These are phyloP conservation scores for Phytophthora litchii DNA, from an alignment of 352 stramenopile genomes.

Conservation along the genomic window DNA sequence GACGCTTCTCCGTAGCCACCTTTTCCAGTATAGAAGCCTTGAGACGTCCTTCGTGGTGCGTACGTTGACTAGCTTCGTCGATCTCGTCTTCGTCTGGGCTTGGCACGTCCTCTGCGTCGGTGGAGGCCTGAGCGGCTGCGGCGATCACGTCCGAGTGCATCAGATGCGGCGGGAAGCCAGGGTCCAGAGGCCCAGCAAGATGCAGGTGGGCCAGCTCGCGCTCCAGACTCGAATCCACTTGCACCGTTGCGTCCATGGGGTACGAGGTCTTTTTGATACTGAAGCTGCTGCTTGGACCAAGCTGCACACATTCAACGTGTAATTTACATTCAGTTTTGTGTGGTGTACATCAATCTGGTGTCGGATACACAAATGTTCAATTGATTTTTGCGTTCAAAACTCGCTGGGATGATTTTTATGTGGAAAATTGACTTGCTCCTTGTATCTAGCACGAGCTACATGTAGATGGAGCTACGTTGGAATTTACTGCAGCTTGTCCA, in stretches of 20 bases:
- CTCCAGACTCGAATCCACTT: constrained; percentile 13
- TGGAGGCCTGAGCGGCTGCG: constrained; percentile 20
- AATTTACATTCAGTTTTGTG: not conserved
- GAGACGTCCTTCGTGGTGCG: constrained; percentile 64
- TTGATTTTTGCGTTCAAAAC: no score
- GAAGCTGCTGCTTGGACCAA: not conserved
- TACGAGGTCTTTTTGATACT: constrained; percentile 7
- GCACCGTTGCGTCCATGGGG: constrained; percentile 12
- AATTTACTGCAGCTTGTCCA: constrained; percentile 78
- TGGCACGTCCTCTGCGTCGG: constrained; percentile 30
- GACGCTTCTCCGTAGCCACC: constrained; percentile 72
- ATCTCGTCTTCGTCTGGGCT: constrained; percentile 43
- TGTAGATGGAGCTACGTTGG: constrained; percentile 17
- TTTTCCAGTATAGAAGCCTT: constrained; percentile 83
- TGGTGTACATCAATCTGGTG: no score
- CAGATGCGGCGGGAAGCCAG: constrained; percentile 23
- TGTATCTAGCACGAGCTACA: constrained; percentile 21
- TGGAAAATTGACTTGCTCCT: constrained; percentile 26
- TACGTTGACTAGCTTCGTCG: constrained; percentile 30
- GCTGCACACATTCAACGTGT: constrained; percentile 11
- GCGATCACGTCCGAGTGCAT: constrained; percentile 37
- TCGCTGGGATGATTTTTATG: constrained; percentile 18
- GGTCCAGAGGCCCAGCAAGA: constrained; percentile 11
- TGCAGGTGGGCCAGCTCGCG: constrained; percentile 22
- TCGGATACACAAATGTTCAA: no score